These are phyloP conservation scores for Microthyrium microscopicum DNA, from an alignment of 2,329 filamentous ascomycete species.

Conservation along the genomic window DNA sequence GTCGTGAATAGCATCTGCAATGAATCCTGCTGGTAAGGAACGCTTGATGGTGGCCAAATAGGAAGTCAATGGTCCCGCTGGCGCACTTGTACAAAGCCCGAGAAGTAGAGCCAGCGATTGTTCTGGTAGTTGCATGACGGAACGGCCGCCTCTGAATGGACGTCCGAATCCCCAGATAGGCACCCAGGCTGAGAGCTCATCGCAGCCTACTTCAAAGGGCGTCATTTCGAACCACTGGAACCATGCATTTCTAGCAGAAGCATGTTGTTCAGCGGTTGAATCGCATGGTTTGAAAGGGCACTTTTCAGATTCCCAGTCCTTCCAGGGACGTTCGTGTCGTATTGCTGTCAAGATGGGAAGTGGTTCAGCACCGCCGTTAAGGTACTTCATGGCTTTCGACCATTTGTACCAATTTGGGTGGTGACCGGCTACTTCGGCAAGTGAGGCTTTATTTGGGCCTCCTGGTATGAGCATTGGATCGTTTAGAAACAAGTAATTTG, in stretches of 20 bases:
- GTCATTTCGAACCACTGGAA: constrained; percentile 22
- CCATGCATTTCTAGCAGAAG: constrained; percentile 19
- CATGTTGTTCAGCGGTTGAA: constrained; percentile 13
- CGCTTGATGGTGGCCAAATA: constrained; percentile 18
- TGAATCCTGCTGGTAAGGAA: constrained; percentile 15
- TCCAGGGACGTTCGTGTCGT: constrained; percentile 15
- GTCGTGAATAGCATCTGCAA: constrained; percentile 15
- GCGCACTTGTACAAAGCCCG: constrained; percentile 17
- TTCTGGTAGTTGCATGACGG: constrained; percentile 17
- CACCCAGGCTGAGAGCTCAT: constrained; percentile 19
- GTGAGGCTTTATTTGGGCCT: constrained; percentile 8
- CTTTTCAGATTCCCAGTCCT: constrained; percentile 14
- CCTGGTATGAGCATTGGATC: constrained; percentile 12
- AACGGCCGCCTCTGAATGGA: constrained; percentile 17
- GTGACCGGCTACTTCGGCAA: constrained; percentile 11
- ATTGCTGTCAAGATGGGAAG: constrained; percentile 15
- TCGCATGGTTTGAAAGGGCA: constrained; percentile 14
- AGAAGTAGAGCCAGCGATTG: constrained; percentile 18
- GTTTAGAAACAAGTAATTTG: constrained; percentile 17
- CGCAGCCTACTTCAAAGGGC: constrained; percentile 20
- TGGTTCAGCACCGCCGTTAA: constrained; percentile 13
- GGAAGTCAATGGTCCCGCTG: constrained; percentile 17
- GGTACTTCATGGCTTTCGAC: constrained; percentile 13
- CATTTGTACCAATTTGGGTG: constrained; percentile 15
- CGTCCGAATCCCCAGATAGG: constrained; percentile 21